Evolutionary conservation across 2,329 filamentous ascomycete species (phyloP), one percentile per base, ranked within the genome.

Genomic region (Fusarium stilboides): DNA sequence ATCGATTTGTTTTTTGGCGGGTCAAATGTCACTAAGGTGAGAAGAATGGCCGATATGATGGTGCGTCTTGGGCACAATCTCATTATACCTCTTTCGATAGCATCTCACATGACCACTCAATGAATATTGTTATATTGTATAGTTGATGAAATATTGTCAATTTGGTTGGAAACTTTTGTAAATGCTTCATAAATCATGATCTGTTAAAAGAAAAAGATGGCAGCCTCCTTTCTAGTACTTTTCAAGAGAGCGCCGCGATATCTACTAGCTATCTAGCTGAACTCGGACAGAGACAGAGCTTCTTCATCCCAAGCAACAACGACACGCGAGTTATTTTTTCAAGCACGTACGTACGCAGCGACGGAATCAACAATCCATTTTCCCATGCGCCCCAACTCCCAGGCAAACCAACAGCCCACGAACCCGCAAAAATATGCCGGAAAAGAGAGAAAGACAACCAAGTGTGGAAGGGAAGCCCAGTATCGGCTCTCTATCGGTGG

Each of bases 401-500:
- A 72, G 74, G 64, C 59, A 68, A 75, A 74, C 62, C 70, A 56
- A 65, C 63, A 64, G 68, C 71, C 71, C 55, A 33, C 65, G 57
- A 69, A 57, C 59, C 67, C 62, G 61, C 62, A 64, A 66, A 46
- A 53, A 68, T 45, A 63, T 71, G 71, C 67, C 60, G 57, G 70
- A 74, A 69, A 62, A 71, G 47, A 72, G 69, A 68, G 59, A 70
- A 64, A 65, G 55, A 69, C 60, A 52, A 68, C 47, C 61, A 68
- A 68, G 62, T 57, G 50, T 59, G 63, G 57, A 73, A 62, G 36
- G 47, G 42, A 62, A 55, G 20, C 51, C 47, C 26, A 40, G 22
- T 42, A 26, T 56, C 34, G 45, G 26, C 57, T 55, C 55, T 66
- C 85, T 86, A 93, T 80, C 91, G 89, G 73, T 90, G 89, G 76